phyloP scores from a whole-genome alignment of 305 asterid genomes.

The Solanum aculeatissimum region DNA sequence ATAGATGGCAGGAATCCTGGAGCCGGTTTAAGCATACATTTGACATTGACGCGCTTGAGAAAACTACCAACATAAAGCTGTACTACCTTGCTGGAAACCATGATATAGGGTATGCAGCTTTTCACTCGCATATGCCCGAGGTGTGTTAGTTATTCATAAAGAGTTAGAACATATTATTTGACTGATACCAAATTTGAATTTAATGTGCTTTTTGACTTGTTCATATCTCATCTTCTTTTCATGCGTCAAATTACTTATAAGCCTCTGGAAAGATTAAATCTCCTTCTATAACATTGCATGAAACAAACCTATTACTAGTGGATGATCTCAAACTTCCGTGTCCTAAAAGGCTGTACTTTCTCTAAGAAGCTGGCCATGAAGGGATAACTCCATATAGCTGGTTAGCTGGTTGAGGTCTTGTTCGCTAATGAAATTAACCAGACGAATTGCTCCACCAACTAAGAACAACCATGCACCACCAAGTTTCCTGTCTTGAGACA shows the following conservation, averaged over 20 bases:
- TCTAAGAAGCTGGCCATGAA: neutral
- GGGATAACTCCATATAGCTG: constrained; percentile 5
- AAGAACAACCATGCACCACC: constrained; percentile 38
- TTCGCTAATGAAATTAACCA: constrained; percentile 19
- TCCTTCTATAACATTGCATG: neutral
- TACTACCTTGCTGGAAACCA: constrained; percentile 84
- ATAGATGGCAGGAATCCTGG: constrained; percentile 74
- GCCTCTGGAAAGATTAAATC: neutral
- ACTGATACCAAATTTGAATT: neutral
- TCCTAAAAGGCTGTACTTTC: neutral
- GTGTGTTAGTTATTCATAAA: constrained; percentile 19
- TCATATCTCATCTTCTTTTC: neutral
- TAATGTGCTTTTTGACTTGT: neutral
- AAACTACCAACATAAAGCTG: constrained; percentile 35
- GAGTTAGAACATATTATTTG: neutral
- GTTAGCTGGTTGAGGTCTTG: constrained; percentile 12
- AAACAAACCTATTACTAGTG: neutral
- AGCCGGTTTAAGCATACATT: constrained; percentile 86
- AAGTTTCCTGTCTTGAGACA: neutral
- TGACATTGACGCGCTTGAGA: constrained; percentile 53
- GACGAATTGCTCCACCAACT: constrained; percentile 27
- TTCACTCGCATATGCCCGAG: constrained; percentile 54
- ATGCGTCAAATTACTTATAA: neutral
- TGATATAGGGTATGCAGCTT: constrained; percentile 74
- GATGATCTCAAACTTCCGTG: neutral